Evolutionary conservation across 129 eudicot species (phyloP), one percentile per base, ranked within the genome.

Genomic region (Tagetes erecta): DNA sequence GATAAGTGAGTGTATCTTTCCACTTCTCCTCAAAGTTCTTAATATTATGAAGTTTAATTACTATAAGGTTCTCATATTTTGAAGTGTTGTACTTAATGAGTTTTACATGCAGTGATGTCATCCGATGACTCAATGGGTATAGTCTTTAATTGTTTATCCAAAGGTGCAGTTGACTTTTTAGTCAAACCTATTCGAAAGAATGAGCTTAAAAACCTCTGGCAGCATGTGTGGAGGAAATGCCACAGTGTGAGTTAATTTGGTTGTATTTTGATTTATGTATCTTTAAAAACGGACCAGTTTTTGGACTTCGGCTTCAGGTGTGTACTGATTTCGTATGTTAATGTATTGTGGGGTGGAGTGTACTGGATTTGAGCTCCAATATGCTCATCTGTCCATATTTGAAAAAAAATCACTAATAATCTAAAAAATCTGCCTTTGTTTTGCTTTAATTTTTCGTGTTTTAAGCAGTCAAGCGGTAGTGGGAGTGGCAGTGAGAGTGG

Each of bases 171-270:
- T 30, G 96, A 92, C 84, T 92, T 89, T 89, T 91, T 92, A 42
- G 88, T 89, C 60, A 92, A 92, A 80, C 97, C 97, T 58, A 77
- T 92, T 78, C 83, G 97, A 76, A 92, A 83, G 82, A 92, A 92
- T 77, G 97, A 92, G 85, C 87, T 92, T 47, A 87, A 80, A 78
- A 92, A 87, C 86, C 77, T 92, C 73, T 92, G 97, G 97, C 97
- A 89, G 86, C 97, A 92, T 85, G 97, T 87, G 6, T 92, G 97
- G 97, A 92, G 96, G 83, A 89, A 81, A 80, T 90, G 96, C 72
- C 96, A 83, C 86, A 90, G 87, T 85, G 96, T 90, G 83, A 90
- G 92, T 90, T 73, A 64, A 67, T 64, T 72, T 64, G 69, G 73
- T 75, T 71, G 50, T 62, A 47, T 87, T 70, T 49, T 71, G 69